Percentiles rank a stretch among this genome's conserved stretches.
phyloP scores from a whole-genome alignment of 176 grass and related monocot genomes.

The Triticum turgidum region DNA sequence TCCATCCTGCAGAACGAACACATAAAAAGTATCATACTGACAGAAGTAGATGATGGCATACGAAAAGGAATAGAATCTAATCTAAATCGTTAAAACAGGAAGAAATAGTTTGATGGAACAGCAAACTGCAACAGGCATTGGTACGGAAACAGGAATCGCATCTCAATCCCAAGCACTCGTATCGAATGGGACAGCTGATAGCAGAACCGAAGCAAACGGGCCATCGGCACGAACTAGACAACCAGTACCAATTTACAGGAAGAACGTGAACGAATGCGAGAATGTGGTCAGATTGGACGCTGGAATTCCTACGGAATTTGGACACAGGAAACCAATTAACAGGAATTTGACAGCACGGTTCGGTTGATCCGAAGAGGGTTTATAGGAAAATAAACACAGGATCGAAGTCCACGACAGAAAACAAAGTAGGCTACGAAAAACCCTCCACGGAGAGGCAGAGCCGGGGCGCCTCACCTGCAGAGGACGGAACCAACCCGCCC shows the following conservation, averaged over 20 bases:
- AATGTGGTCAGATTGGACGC: neutral
- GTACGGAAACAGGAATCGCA: neutral
- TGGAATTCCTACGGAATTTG: neutral
- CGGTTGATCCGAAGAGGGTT: neutral
- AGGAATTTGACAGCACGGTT: neutral
- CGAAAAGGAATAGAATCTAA: neutral
- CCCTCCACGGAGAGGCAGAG: neutral
- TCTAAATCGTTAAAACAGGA: neutral
- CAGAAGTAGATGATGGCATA: slow-evolving; percentile 13
- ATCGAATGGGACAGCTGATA: neutral
- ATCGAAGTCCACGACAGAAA: neutral
- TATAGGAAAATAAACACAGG: neutral
- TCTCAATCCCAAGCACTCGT: neutral
- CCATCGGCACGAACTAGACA: neutral
- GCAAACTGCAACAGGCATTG: neutral
- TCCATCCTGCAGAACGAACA: slow-evolving; percentile 46
- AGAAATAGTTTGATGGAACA: neutral
- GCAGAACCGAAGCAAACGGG: neutral
- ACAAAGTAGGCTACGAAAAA: neutral
- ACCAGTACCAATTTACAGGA: neutral
- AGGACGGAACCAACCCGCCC: neutral
- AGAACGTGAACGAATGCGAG: neutral
- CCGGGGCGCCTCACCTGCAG: neutral
- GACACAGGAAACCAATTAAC: neutral
- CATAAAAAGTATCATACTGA: slow-evolving; percentile 18